These are phyloP conservation scores for Chrysosporium keratinophilum DNA, from an alignment of 2,329 filamentous ascomycete genomes.

Conservation along the genomic window DNA sequence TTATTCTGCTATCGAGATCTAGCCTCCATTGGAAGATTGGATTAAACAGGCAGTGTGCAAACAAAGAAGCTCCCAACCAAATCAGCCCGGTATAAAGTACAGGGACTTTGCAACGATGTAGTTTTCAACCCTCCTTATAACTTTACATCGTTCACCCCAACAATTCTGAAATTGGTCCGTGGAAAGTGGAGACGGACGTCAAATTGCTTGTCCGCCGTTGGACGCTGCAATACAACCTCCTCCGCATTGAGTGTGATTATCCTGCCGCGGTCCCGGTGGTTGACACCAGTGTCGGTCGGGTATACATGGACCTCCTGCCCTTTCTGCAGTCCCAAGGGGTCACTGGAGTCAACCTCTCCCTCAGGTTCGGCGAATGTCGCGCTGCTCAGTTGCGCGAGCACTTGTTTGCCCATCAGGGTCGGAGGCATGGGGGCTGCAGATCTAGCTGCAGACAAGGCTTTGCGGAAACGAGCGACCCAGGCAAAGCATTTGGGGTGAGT, in stretches of 20 bases:
- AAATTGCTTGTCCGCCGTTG: slow-evolving; percentile 30
- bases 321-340: slow-evolving; percentile 44
- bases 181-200: slow-evolving; percentile 51
- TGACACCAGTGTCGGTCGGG: slow-evolving; percentile 53
- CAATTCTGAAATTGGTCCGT: slow-evolving; percentile 34
- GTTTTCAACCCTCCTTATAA: background rate
- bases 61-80: background rate
- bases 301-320: slow-evolving; percentile 50
- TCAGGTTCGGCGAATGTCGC: slow-evolving; percentile 41
- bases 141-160: slow-evolving; percentile 3
- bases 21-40: background rate
- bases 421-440: slow-evolving; percentile 31
- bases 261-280: slow-evolving; percentile 48
- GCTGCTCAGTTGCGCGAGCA: slow-evolving; percentile 26
- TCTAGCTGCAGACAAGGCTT: slow-evolving; percentile 37
- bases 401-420: slow-evolving; percentile 44
- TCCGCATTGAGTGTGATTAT: slow-evolving; percentile 44
- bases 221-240: slow-evolving; percentile 51
- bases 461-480: slow-evolving; percentile 55
- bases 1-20: background rate
- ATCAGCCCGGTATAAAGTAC: background rate
- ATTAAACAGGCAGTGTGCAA: too few species aligned
- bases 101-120: background rate
- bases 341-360: slow-evolving; percentile 38
- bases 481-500: slow-evolving; percentile 52